A percentile compares a stretch with the other conserved stretches of the same genome.
phyloP scores from a whole-genome alignment of 306 rosid genomes.

The Fagus crenata region DNA sequence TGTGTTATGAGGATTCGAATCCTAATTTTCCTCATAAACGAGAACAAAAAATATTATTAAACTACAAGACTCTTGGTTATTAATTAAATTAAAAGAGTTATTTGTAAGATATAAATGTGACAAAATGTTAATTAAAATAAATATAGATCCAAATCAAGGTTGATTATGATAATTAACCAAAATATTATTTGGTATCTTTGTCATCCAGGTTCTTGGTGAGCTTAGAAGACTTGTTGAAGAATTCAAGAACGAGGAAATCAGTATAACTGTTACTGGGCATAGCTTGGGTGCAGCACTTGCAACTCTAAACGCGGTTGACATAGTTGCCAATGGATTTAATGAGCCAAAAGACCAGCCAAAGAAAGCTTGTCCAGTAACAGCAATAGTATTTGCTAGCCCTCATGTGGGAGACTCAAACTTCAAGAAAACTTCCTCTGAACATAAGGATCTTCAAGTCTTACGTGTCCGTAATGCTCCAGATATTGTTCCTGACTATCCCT shows the following conservation, averaged over 20 bases:
- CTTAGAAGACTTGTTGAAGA: constrained; percentile 49
- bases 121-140: too few relatives aligned
- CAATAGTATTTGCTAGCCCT: constrained; percentile 56
- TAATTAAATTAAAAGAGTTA: too few relatives aligned
- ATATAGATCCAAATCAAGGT: too few relatives aligned
- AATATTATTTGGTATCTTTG: too few relatives aligned
- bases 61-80: too few relatives aligned
- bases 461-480: constrained; percentile 47
- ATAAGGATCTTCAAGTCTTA: constrained; percentile 39
- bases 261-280: constrained; percentile 65
- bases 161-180: too few relatives aligned
- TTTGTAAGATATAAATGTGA: too few relatives aligned
- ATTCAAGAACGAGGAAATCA: constrained; percentile 60
- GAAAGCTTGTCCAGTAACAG: constrained; percentile 54
- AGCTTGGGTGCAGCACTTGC: constrained; percentile 79
- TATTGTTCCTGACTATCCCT: constrained; percentile 49
- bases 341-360: constrained; percentile 31
- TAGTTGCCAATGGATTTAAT: constrained; percentile 48
- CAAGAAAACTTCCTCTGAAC: constrained; percentile 21
- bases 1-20: not conserved
- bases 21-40: too few relatives aligned
- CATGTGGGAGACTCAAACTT: constrained; percentile 51
- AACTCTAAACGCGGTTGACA: constrained; percentile 60
- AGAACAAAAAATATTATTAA: too few relatives aligned
- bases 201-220: constrained; percentile 52